Evolutionary conservation across 306 rosid genomes (phyloP).

Genomic region (Castanopsis chinensis): DNA sequence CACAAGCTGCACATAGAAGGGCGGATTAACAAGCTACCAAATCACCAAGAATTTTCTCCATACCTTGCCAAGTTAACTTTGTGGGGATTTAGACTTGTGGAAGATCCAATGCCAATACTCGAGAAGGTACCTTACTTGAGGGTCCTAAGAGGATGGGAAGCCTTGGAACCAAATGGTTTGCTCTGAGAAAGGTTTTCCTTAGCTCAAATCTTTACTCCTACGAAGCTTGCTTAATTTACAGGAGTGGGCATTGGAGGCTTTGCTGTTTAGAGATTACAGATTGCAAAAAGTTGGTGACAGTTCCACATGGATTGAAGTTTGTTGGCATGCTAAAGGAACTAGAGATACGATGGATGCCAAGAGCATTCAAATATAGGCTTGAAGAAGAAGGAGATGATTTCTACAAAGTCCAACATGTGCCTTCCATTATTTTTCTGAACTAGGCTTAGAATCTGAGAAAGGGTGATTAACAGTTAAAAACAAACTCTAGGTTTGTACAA

Average conservation of each 20-base stretch:
- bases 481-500: neutral
- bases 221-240: conserved; percentile 19
- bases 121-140: conserved; percentile 43
- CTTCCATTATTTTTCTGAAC: conserved; percentile 16
- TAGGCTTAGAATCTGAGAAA: neutral
- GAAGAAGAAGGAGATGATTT: conserved; percentile 39
- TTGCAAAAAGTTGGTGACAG: conserved; percentile 19
- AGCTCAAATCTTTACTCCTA: conserved; percentile 32
- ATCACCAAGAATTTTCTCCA: conserved; percentile 1
- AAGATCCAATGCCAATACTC: conserved; percentile 42
- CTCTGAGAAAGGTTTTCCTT: conserved; percentile 43
- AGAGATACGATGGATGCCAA: conserved; percentile 38
- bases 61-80: conserved; percentile 38
- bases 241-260: conserved; percentile 48
- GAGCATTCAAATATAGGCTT: conserved; percentile 29
- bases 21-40: conserved; percentile 18
- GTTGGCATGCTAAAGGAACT: conserved; percentile 29
- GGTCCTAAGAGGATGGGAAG: conserved; percentile 35
- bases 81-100: conserved; percentile 27
- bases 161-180: conserved; percentile 36
- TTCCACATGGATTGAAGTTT: conserved; percentile 51
- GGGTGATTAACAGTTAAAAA: too few species aligned
- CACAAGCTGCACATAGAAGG: conserved; percentile 28
- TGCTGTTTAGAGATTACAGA: conserved; percentile 17
- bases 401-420: conserved; percentile 48